Conservation (phyloP, 495 filamentous ascomycete genomes). For the Hypoxylon lenormandii region DNA sequence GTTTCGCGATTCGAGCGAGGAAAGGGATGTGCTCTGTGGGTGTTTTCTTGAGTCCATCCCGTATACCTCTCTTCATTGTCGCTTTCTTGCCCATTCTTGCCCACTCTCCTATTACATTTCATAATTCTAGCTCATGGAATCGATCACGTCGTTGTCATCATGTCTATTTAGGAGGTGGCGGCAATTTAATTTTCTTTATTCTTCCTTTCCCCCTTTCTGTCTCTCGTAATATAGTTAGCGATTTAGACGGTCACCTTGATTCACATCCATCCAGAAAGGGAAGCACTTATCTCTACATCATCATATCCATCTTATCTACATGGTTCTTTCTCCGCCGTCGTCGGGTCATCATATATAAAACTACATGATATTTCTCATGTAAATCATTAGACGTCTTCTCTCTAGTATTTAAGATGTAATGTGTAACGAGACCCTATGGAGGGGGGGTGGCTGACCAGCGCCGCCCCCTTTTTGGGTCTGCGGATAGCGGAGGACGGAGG, state of each 20-base stretch:
- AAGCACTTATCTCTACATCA: background rate
- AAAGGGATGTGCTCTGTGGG: constrained; percentile 20
- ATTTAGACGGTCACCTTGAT: constrained; percentile 46
- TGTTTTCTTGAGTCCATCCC: constrained; percentile 23
- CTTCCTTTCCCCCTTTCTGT: constrained; percentile 16
- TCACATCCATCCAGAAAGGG: constrained; percentile 41
- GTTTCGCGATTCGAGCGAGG: constrained; percentile 26
- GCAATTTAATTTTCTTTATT: constrained; percentile 21
- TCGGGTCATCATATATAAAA: too few species aligned
- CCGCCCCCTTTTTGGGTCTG: background rate
- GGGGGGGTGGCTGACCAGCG: constrained; percentile 1
- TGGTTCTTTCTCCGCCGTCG: background rate
- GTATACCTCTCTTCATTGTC: constrained; percentile 21
- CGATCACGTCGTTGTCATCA: constrained; percentile 11
- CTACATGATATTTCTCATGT: constrained; percentile 5
- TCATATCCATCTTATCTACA: background rate
- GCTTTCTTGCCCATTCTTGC: constrained; percentile 14
- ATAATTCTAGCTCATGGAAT: constrained; percentile 15
- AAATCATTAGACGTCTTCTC: constrained; percentile 11
- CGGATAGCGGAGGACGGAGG: background rate
- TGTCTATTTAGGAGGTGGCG: constrained; percentile 14
- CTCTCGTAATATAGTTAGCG: constrained; percentile 44
- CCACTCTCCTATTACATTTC: background rate
- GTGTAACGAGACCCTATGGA: constrained; percentile 16
- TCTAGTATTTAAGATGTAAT: constrained; percentile 21